These are phyloP conservation scores for Claviceps capensis DNA, from an alignment of 2,329 filamentous ascomycete species.

Conservation along the genomic window DNA sequence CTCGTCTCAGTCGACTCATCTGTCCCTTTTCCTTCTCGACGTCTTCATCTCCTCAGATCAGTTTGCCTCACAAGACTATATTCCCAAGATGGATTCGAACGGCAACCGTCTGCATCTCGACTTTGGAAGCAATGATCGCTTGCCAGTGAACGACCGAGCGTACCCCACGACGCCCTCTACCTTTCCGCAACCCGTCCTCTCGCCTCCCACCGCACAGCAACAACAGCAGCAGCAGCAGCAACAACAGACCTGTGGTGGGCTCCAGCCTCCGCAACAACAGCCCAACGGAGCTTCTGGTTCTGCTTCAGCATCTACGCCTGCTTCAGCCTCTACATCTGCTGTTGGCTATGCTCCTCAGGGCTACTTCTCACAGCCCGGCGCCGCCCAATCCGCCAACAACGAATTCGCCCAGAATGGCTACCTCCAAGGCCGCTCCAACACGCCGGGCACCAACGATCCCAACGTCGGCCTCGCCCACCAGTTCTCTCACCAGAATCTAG, in stretches of 20 bases:
- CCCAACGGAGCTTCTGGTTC: conserved; percentile 25
- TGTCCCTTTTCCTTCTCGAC: neutral
- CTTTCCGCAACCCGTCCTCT: conserved; percentile 32
- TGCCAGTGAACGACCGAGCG: conserved; percentile 47
- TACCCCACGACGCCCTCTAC: conserved; percentile 89
- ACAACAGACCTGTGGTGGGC: conserved; percentile 20
- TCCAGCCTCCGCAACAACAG: conserved; percentile 23
- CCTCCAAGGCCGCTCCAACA: conserved; percentile 40
- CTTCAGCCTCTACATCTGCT: conserved; percentile 20
- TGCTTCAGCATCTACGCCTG: too few relatives aligned
- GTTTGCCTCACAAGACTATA: neutral
- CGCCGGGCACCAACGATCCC: conserved; percentile 58
- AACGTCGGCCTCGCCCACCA: conserved; percentile 89
- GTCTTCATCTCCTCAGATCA: neutral
- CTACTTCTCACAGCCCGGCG: conserved; percentile 51
- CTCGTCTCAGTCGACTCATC: too few relatives aligned
- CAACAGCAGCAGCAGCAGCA: conserved; percentile 25
- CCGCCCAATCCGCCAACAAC: conserved; percentile 27
- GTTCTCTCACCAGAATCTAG: conserved; percentile 91
- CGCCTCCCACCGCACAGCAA: conserved; percentile 14
- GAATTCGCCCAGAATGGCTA: conserved; percentile 36
- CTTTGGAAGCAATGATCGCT: conserved; percentile 52
- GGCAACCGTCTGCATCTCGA: conserved; percentile 54
- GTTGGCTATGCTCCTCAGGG: conserved; percentile 25
- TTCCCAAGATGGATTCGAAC: conserved; percentile 33